phyloP scores from a whole-genome alignment of 345 rosid genomes.

The Noccaea caerulescens region DNA sequence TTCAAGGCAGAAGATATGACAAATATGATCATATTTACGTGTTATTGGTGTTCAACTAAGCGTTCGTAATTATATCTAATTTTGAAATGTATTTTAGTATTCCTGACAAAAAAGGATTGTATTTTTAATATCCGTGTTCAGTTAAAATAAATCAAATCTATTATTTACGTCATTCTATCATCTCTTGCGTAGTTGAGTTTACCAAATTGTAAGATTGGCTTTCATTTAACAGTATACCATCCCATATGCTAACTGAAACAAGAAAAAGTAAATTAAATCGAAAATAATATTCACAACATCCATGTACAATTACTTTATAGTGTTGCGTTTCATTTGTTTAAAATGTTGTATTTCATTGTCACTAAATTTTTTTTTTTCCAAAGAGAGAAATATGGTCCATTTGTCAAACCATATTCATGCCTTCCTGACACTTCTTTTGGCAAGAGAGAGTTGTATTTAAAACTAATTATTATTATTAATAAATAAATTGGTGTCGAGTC shows the following conservation, averaged over 20 bases:
- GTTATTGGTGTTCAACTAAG: no score
- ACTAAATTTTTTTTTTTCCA: no score
- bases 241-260: background rate
- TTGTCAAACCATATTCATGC: constrained; percentile 35
- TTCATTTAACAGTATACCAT: background rate
- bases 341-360: no score
- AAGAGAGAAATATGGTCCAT: background rate
- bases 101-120: no score
- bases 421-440: constrained; percentile 26
- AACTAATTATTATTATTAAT: constrained; percentile 3
- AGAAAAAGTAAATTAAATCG: background rate
- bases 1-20: no score
- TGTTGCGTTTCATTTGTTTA: no score
- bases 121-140: no score
- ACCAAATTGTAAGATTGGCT: constrained; percentile 3
- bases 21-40: no score
- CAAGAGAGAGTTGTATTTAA: constrained; percentile 3
- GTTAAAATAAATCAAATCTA: no score
- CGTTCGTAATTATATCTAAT: no score
- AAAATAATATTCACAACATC: background rate
- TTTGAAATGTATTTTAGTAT: no score
- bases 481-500: constrained; percentile 18
- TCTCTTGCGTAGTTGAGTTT: constrained; percentile 15
- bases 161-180: no score
- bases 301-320: background rate